Conservation (phyloP, 345 rosid species). For the Melastoma malabathricum region DNA sequence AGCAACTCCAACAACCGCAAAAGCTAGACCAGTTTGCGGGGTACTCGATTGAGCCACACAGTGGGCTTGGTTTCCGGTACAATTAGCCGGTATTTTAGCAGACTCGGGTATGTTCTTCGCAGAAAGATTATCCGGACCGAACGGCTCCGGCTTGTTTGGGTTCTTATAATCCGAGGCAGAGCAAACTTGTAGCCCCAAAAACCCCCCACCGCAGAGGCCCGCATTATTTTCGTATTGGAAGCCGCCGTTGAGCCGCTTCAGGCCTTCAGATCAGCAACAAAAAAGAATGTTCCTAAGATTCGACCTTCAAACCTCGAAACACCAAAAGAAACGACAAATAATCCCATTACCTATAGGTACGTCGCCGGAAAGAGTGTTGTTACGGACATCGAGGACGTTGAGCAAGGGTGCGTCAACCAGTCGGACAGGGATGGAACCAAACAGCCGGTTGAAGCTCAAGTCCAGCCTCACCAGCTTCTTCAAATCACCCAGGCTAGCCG, state of each 20-base stretch:
- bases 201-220: constrained; percentile 68
- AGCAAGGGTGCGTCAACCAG: constrained; percentile 51
- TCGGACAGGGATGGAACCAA: constrained; percentile 72
- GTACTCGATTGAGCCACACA: constrained; percentile 23
- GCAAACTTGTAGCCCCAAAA: constrained; percentile 38
- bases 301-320: background rate
- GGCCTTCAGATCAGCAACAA: constrained; percentile 27
- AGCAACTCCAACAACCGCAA: constrained; percentile 35
- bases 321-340: constrained; percentile 3
- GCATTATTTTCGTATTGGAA: constrained; percentile 69
- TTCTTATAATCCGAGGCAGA: constrained; percentile 19
- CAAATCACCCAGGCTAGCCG: constrained; percentile 78
- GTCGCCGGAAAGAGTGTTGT: constrained; percentile 74
- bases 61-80: constrained; percentile 16
- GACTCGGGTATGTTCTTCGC: constrained; percentile 50
- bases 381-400: constrained; percentile 62
- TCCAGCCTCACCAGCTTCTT: constrained; percentile 55
- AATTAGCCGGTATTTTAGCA: constrained; percentile 36
- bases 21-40: constrained; percentile 23
- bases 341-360: constrained; percentile 54
- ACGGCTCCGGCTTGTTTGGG: constrained; percentile 55
- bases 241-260: constrained; percentile 52
- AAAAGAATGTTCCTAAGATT: background rate
- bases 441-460: constrained; percentile 68
- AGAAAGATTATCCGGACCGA: constrained; percentile 27